A percentile compares a stretch with the other conserved stretches of the same genome.
Evolutionary conservation across 2,329 filamentous ascomycete species (phyloP).

Genomic region (Diaporthe ampelina): DNA sequence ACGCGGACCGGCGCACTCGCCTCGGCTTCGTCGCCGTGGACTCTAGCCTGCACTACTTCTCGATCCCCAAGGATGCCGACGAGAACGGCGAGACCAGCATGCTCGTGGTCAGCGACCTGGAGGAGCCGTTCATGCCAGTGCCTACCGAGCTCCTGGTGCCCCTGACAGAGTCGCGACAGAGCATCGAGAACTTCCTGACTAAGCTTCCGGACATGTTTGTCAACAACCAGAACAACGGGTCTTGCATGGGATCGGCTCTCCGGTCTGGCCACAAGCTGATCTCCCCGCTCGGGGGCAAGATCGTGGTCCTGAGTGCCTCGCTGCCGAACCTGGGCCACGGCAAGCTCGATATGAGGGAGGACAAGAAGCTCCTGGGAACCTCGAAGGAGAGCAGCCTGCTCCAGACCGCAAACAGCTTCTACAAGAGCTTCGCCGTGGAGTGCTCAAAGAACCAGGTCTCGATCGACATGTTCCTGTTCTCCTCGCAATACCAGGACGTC

Average conservation of each 20-base stretch:
- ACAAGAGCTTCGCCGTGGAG: conserved; percentile 99
- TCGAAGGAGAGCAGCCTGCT: conserved; percentile 90
- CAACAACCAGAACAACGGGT: conserved; percentile 88
- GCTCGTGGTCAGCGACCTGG: conserved; percentile 94
- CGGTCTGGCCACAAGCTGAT: conserved; percentile 96
- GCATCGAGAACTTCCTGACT: conserved; percentile 90
- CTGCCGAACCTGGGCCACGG: conserved; percentile 92
- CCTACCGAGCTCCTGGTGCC: conserved; percentile 93
- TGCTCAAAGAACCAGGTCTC: conserved; percentile 99
- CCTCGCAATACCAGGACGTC: conserved; percentile 96
- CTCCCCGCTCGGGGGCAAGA: conserved; percentile 92
- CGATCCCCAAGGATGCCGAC: conserved; percentile 88
- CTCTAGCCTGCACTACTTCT: conserved; percentile 95
- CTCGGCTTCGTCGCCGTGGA: conserved; percentile 97
- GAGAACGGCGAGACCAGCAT: conserved; percentile 89
- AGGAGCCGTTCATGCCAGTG: conserved; percentile 96
- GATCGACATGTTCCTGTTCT: conserved; percentile 98
- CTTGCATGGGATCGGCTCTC: conserved; percentile 95
- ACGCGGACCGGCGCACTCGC: conserved; percentile 91
- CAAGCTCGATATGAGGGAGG: conserved; percentile 92
- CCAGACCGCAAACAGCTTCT: conserved; percentile 95
- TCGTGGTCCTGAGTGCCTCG: conserved; percentile 90
- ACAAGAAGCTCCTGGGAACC: conserved; percentile 95
- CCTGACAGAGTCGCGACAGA: conserved; percentile 87
- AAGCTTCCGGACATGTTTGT: conserved; percentile 98